Base-by-base conservation (phyloP, 2,329 filamentous ascomycete genomes). In the Talaromyces sp. region DNA sequence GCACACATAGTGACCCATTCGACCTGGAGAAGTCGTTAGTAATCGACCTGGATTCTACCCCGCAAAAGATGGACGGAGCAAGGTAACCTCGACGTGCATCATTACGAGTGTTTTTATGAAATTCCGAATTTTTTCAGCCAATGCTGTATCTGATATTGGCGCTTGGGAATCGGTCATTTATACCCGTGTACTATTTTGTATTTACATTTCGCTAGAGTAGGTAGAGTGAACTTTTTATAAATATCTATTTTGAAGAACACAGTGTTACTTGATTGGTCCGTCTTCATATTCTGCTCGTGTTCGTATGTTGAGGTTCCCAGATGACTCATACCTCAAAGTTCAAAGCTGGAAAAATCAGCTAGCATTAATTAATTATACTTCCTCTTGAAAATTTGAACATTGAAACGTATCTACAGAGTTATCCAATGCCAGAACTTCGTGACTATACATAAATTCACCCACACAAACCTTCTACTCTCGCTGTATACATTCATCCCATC, bases 1-100 rank as follows among this genome's bases (percentile, higher is more conserved):
- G 67, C 52, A 68, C 65, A 21, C 67, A 70, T 35, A 74, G 71
- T 58, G 68, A 76, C 41, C 70, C 73, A 0, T 76, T 75, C 55
- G 74, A 76, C 58, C 59, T 76, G 31, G 71, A 75, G 57, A 64
- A 19, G 29, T 61, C 58, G 7, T 60, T 58, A n/a, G 62, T 59
- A 3, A 58, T 61, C 24, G 55, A 61, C 55, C 58, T 50, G 29
- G 29, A 31, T 4, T 27, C 46, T 55, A 55, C 51, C 26, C 57
- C 29, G 4, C 56, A 55, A 7, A 52, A 51, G 51, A 38, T 38
- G 35, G 35, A 31, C 32, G 32, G 59, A 55, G 21, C 31, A 35
- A 53, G 38, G 51, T 58, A 9, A 46, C 9, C n/a, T 24, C 13
- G 13, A 17, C 4, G 5, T 24, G n/a, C 19, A 21, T 24, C 43